Base-by-base conservation (phyloP, 2,329 filamentous ascomycete species). In the Periconia digitata region DNA sequence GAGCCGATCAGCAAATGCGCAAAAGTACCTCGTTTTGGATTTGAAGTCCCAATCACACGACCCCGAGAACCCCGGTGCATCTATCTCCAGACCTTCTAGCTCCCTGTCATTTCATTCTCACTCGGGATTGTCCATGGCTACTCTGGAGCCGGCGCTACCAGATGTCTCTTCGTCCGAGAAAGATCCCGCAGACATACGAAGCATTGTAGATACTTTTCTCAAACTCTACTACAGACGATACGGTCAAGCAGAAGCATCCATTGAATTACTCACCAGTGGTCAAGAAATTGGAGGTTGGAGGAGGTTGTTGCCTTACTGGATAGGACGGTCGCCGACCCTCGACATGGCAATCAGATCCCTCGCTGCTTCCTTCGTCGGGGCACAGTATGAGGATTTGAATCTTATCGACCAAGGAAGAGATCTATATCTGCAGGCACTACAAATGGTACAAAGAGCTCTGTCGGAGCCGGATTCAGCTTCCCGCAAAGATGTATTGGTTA, bases 11-110 rank as follows among this genome's bases (percentile, higher is more conserved):
- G 51, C 54, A 23, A 54, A 58, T 41, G 56, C 56, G 22, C 57
- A 57, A 39, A 60, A 62, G 37, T 55, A 58, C 27, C 53, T 60
- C 15, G 48, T 59, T 4, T 39, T 61, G 8, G 58, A 61, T 36
- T 23, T 58, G 23, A 54, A 46, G 1, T 61, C 58, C 8, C 54
- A 61, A 44, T 47, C 42, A 6, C 13, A 43, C n/a, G 21, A 49
- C 22, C 45, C 50, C 39, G 41, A 39, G 29, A 44, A 44, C 17
- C 24, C 35, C 10, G 40, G 29, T 13, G 7, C 37, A 24, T 20
- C 42, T 15, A 18, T 40, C 17, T 39, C 45, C 3, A 17, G 16
- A 27, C 20, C 42, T 29, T 46, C 40, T n/a, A 18, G 29, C 13
- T n/a, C 27, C 21, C 17, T 16, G 3, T 24, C 20, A 21, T 42